Base-by-base conservation (phyloP, 768 basidiomycete species). In the Boletus reticulatus region DNA sequence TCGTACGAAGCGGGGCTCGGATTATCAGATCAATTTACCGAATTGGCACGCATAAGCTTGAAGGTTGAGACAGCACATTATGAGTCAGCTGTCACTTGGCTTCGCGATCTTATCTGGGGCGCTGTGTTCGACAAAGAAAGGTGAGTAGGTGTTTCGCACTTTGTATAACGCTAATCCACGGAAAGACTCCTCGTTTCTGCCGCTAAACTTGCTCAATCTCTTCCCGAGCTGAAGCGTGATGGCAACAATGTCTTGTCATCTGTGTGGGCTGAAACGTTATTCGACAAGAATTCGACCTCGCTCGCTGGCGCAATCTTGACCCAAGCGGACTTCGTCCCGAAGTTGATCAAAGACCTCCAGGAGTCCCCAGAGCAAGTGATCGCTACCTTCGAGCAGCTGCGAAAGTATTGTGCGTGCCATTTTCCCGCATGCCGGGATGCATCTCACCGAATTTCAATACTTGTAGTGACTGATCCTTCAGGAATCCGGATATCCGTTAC, bases 201-300 rank as follows among this genome's bases (percentile, higher is more conserved):
- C 44, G 92, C 94, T 16, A 98, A 97, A 72, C 83, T 92, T 22
- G 85, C 89, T 43, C 96, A 98, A 69, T 86, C 85, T 19, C 78
- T 99, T 32, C 96, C 97, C 3, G 88, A 94, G 67, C 76, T 91
- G 63, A 98, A 98, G 77, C 84, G 97, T 38, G 88, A 92, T 66
- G 96, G 94, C 13, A 84, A 75, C 65, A 87, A 82, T 29, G 89
- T 98, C 12, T 76, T 94, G 44, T 78, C 79, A 11, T 88, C 93
- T 9, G 74, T 93, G 31, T 86, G 83, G 73, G 74, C 81, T 17
- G 80, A 85, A 56, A 66, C 92, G 27, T 65, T 93, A 24, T 89
- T 83, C 64, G 80, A 82, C 59, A 80, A 86, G 61, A 78, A 76
- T 46, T 92, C 90, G 6, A 88, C 89, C 11, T 82, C 83, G 13